A percentile compares a stretch with the other conserved stretches of the same genome.
These are phyloP conservation scores for Ceratonia siliqua DNA, from an alignment of 306 rosid species.

Conservation along the genomic window DNA sequence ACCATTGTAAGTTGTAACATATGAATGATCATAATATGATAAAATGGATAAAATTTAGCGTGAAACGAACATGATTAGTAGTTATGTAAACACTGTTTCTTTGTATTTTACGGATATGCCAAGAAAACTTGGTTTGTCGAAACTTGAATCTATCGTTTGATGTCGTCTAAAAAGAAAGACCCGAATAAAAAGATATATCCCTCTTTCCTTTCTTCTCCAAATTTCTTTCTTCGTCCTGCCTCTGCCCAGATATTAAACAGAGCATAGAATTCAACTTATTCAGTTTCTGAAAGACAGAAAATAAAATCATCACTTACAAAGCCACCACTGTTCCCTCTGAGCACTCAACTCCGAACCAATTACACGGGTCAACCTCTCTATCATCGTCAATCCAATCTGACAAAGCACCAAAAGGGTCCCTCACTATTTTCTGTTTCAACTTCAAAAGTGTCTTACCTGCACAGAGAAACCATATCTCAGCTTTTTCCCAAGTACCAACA, in stretches of 20 bases:
- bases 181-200: background rate
- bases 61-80: too few relatives aligned
- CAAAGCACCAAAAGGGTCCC: constrained; percentile 82
- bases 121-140: background rate
- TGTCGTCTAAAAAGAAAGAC: background rate
- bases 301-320: constrained; percentile 61
- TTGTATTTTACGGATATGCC: too few relatives aligned
- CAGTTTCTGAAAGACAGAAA: constrained; percentile 6
- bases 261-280: background rate
- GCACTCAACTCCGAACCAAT: constrained; percentile 88
- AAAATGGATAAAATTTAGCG: too few relatives aligned
- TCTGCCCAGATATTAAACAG: constrained; percentile 18
- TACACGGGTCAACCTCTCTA: constrained; percentile 59
- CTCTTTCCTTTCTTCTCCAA: background rate
- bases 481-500: constrained; percentile 16
- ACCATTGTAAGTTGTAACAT: too few relatives aligned
- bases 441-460: constrained; percentile 84
- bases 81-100: too few relatives aligned
- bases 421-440: constrained; percentile 61
- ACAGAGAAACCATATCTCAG: constrained; percentile 30
- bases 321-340: constrained; percentile 67
- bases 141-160: constrained; percentile 12
- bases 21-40: too few relatives aligned
- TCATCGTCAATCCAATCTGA: constrained; percentile 69
- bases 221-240: background rate